Evolutionary conservation across 2,329 filamentous ascomycete species (phyloP).

Genomic region (Trichoderma breve): DNA sequence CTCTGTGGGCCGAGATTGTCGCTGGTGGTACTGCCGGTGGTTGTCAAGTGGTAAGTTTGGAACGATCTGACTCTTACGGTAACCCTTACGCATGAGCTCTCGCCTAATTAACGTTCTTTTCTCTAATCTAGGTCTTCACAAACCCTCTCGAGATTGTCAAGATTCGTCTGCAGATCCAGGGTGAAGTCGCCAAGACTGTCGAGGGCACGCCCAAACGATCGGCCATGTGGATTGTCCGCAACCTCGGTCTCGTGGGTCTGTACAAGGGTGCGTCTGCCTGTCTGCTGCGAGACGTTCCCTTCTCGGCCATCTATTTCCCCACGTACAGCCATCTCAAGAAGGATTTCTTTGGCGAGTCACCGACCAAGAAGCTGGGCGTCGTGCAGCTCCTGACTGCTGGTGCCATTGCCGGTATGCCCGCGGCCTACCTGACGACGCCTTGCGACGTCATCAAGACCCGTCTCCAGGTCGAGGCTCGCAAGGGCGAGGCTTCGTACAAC

Average conservation of each 20-base stretch:
- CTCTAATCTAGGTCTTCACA: constrained; percentile 72
- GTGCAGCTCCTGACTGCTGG: constrained; percentile 89
- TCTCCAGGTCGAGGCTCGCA: constrained; percentile 93
- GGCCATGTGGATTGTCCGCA: constrained; percentile 96
- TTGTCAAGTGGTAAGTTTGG: constrained; percentile 84
- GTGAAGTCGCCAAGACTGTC: constrained; percentile 85
- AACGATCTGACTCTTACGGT: background rate
- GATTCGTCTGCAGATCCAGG: constrained; percentile 96
- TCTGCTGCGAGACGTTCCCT: constrained; percentile 91
- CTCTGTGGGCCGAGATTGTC: constrained; percentile 69
- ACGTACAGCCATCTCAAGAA: constrained; percentile 92
- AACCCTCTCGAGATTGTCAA: constrained; percentile 99
- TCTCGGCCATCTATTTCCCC: constrained; percentile 98
- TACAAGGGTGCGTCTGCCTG: constrained; percentile 97
- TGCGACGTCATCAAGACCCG: constrained; percentile 99
- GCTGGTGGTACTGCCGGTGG: constrained; percentile 87
- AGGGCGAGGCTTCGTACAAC: constrained; percentile 87
- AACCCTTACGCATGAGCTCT: background rate
- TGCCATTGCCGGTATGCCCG: constrained; percentile 90
- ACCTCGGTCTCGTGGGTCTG: constrained; percentile 87
- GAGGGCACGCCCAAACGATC: constrained; percentile 82
- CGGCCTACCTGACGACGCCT: constrained; percentile 91
- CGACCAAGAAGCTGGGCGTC: constrained; percentile 83
- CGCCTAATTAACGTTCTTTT: background rate
- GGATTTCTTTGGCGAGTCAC: constrained; percentile 88